phyloP scores from a whole-genome alignment of 75 land plant species.

The Sequoiadendron giganteum region DNA sequence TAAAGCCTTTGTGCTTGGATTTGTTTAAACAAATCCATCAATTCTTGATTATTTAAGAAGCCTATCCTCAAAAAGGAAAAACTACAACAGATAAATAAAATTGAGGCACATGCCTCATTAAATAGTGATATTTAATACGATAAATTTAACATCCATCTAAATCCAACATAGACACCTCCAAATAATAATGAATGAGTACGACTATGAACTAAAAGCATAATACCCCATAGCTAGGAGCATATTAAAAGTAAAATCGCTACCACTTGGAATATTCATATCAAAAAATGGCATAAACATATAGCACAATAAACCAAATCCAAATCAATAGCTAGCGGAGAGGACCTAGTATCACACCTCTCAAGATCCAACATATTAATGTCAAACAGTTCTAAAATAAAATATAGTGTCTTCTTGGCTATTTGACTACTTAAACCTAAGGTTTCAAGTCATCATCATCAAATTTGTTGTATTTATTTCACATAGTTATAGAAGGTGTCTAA shows the following conservation, averaged over 20 bases:
- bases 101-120: neutral
- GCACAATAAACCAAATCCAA: neutral
- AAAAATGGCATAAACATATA: neutral
- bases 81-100: constrained; percentile 6
- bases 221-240: neutral
- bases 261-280: neutral
- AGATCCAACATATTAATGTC: too few relatives aligned
- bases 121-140: neutral
- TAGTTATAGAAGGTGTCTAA: too few relatives aligned
- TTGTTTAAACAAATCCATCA: neutral
- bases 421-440: too few relatives aligned
- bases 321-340: too few relatives aligned
- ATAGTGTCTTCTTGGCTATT: too few relatives aligned
- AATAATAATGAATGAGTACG: neutral
- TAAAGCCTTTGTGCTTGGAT: neutral
- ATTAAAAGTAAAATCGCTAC: neutral
- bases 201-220: neutral
- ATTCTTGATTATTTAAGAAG: neutral
- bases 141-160: neutral
- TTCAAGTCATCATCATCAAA: too few relatives aligned
- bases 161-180: neutral
- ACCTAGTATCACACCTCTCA: too few relatives aligned
- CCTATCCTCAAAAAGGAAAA: neutral
- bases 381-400: too few relatives aligned
- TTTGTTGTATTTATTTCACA: too few relatives aligned